phyloP scores from a whole-genome alignment of 768 basidiomycete genomes.

The Boletus reticulatus region DNA sequence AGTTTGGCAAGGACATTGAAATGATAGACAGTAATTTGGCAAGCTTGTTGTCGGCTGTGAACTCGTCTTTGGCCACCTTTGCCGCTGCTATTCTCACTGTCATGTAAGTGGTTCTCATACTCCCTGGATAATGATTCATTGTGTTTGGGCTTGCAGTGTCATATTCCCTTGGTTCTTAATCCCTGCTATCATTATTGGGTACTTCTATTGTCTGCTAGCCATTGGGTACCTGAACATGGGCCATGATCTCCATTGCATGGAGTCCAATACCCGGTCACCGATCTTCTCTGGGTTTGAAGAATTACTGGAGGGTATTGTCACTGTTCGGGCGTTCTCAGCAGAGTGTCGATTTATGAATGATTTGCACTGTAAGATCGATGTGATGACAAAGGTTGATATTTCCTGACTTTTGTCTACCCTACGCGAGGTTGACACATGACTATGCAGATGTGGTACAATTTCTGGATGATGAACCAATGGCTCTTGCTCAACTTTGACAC shows the following conservation, averaged over 20 bases:
- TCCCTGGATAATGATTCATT: constrained; percentile 6
- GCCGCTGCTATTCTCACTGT: constrained; percentile 73
- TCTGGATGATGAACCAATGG: constrained; percentile 92
- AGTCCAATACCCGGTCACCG: constrained; percentile 82
- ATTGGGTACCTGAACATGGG: constrained; percentile 77
- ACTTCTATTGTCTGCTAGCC: constrained; percentile 66
- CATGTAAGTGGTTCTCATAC: constrained; percentile 42
- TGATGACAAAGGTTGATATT: constrained; percentile 63
- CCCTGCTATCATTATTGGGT: constrained; percentile 72
- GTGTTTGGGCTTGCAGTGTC: constrained; percentile 39
- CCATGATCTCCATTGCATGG: constrained; percentile 85
- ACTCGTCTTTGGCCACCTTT: constrained; percentile 74
- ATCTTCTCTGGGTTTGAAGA: constrained; percentile 85
- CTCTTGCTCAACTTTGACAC: constrained; percentile 79
- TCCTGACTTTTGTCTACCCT: not conserved
- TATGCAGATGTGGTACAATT: constrained; percentile 71
- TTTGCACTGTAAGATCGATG: constrained; percentile 70
- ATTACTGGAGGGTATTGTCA: constrained; percentile 86
- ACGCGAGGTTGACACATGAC: not conserved
- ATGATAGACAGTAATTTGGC: constrained; percentile 78
- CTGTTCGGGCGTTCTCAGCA: constrained; percentile 86
- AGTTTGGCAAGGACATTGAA: constrained; percentile 86
- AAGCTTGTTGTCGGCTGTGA: constrained; percentile 68
- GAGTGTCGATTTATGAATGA: constrained; percentile 75
- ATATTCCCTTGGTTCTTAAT: constrained; percentile 84